Conservation (phyloP, 2,329 filamentous ascomycete genomes). For the Emmonsiellopsis sp. region DNA sequence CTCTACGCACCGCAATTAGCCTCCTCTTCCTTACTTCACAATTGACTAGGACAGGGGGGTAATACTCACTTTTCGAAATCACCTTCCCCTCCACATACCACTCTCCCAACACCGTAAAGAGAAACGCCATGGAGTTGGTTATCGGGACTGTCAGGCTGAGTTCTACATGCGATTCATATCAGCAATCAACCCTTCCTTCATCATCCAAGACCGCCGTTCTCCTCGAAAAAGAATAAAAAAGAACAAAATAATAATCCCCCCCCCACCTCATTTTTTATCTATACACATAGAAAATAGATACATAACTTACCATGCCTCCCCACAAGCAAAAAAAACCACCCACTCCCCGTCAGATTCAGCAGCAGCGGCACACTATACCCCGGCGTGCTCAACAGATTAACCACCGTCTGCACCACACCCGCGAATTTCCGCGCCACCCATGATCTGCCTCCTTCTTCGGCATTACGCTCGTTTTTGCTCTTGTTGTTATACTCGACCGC, state of each 20-base stretch:
- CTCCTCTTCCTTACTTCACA: background rate
- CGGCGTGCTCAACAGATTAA: slow-evolving; percentile 71
- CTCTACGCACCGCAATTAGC: slow-evolving; percentile 40
- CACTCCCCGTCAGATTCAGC: slow-evolving; percentile 81
- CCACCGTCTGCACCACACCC: slow-evolving; percentile 61
- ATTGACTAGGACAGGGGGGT: background rate
- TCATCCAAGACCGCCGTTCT: no score
- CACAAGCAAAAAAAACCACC: slow-evolving; percentile 95
- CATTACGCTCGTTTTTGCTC: slow-evolving; percentile 2
- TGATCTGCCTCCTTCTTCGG: slow-evolving; percentile 28
- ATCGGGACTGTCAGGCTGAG: slow-evolving; percentile 89
- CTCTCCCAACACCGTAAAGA: slow-evolving; percentile 92
- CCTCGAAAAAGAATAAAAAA: background rate
- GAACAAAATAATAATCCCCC: no score
- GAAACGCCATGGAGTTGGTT: slow-evolving; percentile 84
- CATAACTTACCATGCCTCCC: slow-evolving; percentile 82
- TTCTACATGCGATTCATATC: slow-evolving; percentile 44
- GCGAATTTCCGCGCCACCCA: slow-evolving; percentile 56
- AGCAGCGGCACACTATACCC: slow-evolving; percentile 77
- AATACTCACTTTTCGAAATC: slow-evolving; percentile 62
- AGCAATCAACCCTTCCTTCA: background rate
- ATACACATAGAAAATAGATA: slow-evolving; percentile 20
- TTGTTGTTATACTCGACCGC: slow-evolving; percentile 62
- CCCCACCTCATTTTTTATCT: no score
- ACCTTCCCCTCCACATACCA: slow-evolving; percentile 93